Conservation (phyloP, 202 grass and related monocot genomes). For the Panicum virgatum region DNA sequence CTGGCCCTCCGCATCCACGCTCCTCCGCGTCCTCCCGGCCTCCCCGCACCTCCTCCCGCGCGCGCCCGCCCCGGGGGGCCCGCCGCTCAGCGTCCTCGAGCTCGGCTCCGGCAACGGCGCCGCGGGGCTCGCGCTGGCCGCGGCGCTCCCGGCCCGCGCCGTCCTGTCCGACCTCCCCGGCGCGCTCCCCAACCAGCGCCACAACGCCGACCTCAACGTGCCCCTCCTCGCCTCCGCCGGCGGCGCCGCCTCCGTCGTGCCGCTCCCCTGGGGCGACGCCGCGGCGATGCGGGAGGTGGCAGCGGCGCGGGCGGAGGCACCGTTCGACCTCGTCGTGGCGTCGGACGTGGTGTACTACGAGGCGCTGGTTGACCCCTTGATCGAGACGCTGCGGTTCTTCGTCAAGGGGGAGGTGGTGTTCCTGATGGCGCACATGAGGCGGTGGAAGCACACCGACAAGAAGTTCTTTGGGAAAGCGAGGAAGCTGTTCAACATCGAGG, state of each 20-base stretch:
- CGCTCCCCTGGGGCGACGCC: constrained; percentile 49
- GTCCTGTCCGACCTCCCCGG: constrained; percentile 72
- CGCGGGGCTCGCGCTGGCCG: constrained; percentile 63
- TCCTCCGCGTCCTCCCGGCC: constrained; percentile 42
- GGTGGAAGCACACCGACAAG: constrained; percentile 91
- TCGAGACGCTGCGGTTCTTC: constrained; percentile 72
- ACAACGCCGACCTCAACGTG: constrained; percentile 71
- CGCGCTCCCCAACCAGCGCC: constrained; percentile 68
- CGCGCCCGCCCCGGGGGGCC: not conserved
- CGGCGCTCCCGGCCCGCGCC: constrained; percentile 53
- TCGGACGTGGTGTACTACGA: constrained; percentile 94
- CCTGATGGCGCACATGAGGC: constrained; percentile 89
- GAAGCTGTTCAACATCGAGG: constrained; percentile 68
- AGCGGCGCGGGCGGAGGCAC: not conserved
- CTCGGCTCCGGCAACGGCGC: constrained; percentile 75
- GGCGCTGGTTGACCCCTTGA: constrained; percentile 72
- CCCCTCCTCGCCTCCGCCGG: constrained; percentile 49
- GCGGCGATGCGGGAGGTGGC: constrained; percentile 37
- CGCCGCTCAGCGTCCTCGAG: constrained; percentile 71
- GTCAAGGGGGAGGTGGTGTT: constrained; percentile 67
- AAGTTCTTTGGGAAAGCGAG: constrained; percentile 80
- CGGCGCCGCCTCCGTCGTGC: constrained; percentile 51
- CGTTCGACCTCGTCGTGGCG: constrained; percentile 71
- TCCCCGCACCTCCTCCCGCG: constrained; percentile 35
- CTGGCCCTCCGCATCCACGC: constrained; percentile 79